These are phyloP conservation scores for Apiospora saccharicola DNA, from an alignment of 2,329 filamentous ascomycete genomes.

Conservation along the genomic window DNA sequence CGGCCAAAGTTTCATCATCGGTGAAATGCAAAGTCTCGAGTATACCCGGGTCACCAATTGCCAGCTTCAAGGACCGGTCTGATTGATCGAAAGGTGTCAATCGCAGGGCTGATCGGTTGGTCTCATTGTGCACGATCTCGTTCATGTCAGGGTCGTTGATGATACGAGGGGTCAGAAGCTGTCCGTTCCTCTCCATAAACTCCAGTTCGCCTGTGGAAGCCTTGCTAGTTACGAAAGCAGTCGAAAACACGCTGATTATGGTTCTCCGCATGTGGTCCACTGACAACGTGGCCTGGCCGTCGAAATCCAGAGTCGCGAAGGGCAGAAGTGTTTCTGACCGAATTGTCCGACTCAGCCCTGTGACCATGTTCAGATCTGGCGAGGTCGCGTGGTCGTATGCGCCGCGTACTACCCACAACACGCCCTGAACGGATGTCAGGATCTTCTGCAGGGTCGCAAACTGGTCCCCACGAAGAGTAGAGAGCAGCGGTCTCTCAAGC, in stretches of 20 bases:
- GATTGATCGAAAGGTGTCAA: slow-evolving; percentile 31
- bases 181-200: slow-evolving; percentile 34
- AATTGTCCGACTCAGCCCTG: slow-evolving; percentile 37
- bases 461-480: slow-evolving; percentile 45
- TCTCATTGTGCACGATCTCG: slow-evolving; percentile 33
- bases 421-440: slow-evolving; percentile 40
- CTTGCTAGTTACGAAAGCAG: slow-evolving; percentile 30
- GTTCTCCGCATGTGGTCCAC: slow-evolving; percentile 27
- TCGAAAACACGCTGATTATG: slow-evolving; percentile 31
- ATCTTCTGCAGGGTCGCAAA: slow-evolving; percentile 46
- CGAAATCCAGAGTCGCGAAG: slow-evolving; percentile 38
- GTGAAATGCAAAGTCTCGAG: slow-evolving; percentile 35
- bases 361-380: slow-evolving; percentile 38
- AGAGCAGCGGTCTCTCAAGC: slow-evolving; percentile 52
- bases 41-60: slow-evolving; percentile 27
- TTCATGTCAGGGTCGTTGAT: slow-evolving; percentile 35
- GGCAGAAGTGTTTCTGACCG: slow-evolving; percentile 36
- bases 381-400: slow-evolving; percentile 43
- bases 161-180: slow-evolving; percentile 34
- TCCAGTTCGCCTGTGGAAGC: slow-evolving; percentile 33
- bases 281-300: slow-evolving; percentile 29
- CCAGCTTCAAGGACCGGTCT: slow-evolving; percentile 29
- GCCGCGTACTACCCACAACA: slow-evolving; percentile 47
- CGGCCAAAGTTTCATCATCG: slow-evolving; percentile 24
- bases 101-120: slow-evolving; percentile 32